Conservation (phyloP, 495 filamentous ascomycete species). For the Neurospora sublineolata region DNA sequence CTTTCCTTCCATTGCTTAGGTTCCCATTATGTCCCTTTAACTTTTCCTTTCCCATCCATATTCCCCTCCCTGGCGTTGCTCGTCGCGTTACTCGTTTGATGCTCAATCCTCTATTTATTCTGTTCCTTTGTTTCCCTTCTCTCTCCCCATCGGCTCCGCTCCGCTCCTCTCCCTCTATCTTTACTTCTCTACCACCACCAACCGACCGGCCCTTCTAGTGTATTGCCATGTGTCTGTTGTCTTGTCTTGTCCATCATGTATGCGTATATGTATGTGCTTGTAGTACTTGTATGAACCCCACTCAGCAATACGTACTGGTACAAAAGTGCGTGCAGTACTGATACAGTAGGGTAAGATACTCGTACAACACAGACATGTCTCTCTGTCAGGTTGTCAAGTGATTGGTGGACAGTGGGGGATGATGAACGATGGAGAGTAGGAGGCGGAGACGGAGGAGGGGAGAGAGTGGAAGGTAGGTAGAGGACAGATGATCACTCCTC, state of each 20-base stretch:
- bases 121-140: background rate
- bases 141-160: background rate
- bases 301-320: background rate
- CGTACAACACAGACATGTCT: background rate
- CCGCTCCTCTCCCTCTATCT: background rate
- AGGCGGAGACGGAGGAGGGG: background rate
- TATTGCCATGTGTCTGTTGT: background rate
- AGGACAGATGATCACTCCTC: background rate
- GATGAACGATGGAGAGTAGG: too few relatives aligned
- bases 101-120: background rate
- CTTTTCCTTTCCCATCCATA: background rate
- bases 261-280: background rate
- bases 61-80: background rate
- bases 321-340: background rate
- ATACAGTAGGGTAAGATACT: background rate
- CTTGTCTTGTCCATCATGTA: background rate
- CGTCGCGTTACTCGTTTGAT: background rate
- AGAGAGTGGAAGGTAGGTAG: background rate
- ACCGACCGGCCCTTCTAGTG: background rate
- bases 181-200: background rate
- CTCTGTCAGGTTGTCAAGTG: too few relatives aligned
- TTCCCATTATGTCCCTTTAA: background rate
- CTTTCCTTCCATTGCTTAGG: background rate
- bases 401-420: too few relatives aligned
- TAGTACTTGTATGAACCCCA: background rate